Conservation (phyloP, 495 filamentous ascomycete species). For the Bacidia gigantensis region DNA sequence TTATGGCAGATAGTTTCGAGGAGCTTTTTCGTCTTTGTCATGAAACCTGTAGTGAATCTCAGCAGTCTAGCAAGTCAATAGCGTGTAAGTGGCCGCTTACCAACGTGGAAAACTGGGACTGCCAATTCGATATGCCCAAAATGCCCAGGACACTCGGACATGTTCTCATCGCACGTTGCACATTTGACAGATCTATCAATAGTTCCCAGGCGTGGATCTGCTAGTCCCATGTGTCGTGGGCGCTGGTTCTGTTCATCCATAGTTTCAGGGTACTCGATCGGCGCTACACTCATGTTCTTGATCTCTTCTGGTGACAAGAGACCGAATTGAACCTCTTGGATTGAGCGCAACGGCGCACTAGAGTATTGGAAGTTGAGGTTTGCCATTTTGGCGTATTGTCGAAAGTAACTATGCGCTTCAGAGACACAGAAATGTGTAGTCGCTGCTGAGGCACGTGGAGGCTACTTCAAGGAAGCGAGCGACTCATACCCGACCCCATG, state of each 20-base stretch:
- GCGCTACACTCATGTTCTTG: constrained; percentile 88
- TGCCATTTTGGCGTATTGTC: constrained; percentile 53
- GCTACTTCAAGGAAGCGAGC: background rate
- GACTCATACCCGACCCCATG: background rate
- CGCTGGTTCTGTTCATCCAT: constrained; percentile 89
- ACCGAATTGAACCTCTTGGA: constrained; percentile 98
- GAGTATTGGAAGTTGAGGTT: constrained; percentile 86
- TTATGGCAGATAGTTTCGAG: constrained; percentile 96
- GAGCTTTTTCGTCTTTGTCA: constrained; percentile 95
- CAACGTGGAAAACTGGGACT: constrained; percentile 85
- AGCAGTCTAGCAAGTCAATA: too few relatives aligned
- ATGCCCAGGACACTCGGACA: constrained; percentile 90
- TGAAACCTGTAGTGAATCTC: too few relatives aligned
- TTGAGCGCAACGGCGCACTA: constrained; percentile 85
- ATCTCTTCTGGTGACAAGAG: constrained; percentile 93
- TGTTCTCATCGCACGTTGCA: constrained; percentile 84
- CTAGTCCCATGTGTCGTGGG: constrained; percentile 77
- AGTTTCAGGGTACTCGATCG: constrained; percentile 90
- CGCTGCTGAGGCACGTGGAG: background rate
- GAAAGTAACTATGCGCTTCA: background rate
- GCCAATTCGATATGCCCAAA: constrained; percentile 97
- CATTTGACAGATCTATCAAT: constrained; percentile 91
- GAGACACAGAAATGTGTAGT: background rate
- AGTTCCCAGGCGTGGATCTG: constrained; percentile 86
- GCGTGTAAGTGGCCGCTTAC: too few relatives aligned